These are phyloP conservation scores for Lenwebbia sp. DNA, from an alignment of 345 rosid genomes.

Conservation along the genomic window DNA sequence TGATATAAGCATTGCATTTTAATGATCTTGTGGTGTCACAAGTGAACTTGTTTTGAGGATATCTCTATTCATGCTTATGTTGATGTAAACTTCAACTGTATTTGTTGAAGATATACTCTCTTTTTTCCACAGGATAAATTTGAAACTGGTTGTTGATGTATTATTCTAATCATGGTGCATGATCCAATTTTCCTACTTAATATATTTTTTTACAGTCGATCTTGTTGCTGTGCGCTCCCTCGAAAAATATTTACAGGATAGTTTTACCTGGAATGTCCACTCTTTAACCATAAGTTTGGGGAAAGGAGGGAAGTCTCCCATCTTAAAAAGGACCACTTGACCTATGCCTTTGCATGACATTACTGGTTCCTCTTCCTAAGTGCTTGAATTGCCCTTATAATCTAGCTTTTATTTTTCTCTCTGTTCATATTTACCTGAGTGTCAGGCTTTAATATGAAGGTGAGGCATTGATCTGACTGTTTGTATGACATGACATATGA, in stretches of 20 bases:
- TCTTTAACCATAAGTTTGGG: no score
- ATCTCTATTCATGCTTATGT: background rate
- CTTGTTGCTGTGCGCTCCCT: background rate
- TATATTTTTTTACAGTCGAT: accelerated
- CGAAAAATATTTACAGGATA: background rate
- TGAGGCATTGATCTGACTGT: background rate
- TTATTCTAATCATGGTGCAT: background rate
- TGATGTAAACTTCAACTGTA: background rate
- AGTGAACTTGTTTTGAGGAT: background rate
- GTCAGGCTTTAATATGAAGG: background rate
- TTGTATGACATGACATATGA: background rate
- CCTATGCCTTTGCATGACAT: background rate
- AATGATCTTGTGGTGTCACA: background rate
- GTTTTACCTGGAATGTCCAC: no score
- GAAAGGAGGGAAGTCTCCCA: background rate
- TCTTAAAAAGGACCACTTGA: background rate
- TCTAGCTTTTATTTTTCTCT: background rate
- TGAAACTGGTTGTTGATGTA: background rate
- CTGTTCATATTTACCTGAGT: background rate
- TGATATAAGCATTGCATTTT: background rate
- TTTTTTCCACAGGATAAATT: background rate
- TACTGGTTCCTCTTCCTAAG: background rate
- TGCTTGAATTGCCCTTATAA: background rate
- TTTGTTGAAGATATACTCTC: background rate
- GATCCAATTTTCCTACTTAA: background rate